These are phyloP conservation scores for Falciphora oryzae DNA, from an alignment of 2,329 filamentous ascomycete species.

Conservation along the genomic window DNA sequence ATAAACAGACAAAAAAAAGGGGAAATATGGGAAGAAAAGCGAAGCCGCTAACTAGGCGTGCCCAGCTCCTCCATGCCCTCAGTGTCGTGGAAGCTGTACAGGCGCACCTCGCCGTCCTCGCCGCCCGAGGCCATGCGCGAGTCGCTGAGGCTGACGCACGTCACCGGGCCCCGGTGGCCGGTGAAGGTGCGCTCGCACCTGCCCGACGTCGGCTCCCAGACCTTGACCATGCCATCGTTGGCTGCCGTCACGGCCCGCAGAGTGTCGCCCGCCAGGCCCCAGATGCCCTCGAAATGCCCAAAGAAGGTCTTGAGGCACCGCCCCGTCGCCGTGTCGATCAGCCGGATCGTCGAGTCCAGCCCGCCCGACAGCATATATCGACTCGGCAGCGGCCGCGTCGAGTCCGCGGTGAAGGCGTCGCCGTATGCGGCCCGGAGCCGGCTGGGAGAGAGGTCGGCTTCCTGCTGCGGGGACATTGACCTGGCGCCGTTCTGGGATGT, in stretches of 20 bases:
- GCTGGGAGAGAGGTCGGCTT: conserved; percentile 27
- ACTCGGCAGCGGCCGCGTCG: conserved; percentile 65
- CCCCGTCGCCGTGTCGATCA: conserved; percentile 84
- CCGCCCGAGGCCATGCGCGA: conserved; percentile 84
- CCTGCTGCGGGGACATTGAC: conserved; percentile 9
- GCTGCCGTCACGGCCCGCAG: conserved; percentile 43
- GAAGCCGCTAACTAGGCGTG: conserved; percentile 37
- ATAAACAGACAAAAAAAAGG: conserved; percentile 4
- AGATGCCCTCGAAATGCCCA: conserved; percentile 92
- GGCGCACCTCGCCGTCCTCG: conserved; percentile 84
- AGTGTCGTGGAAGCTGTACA: conserved; percentile 68
- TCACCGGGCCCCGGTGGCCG: conserved; percentile 85
- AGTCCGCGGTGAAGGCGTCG: conserved; percentile 54
- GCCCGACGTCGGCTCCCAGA: conserved; percentile 87
- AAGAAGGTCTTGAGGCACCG: conserved; percentile 89
- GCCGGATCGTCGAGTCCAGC: conserved; percentile 81
- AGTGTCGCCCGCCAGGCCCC: conserved; percentile 85
- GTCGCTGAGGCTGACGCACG: conserved; percentile 87
- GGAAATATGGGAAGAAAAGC: conserved; percentile 8
- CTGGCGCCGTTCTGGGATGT: conserved; percentile 12
- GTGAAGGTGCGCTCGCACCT: conserved; percentile 90
- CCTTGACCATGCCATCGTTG: conserved; percentile 92
- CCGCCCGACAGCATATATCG: conserved; percentile 91
- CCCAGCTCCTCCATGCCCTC: conserved; percentile 39
- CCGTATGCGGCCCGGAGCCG: conserved; percentile 51